Evolutionary conservation across 2,329 filamentous ascomycete species (phyloP).

Genomic region (Hypoxylon sp.): DNA sequence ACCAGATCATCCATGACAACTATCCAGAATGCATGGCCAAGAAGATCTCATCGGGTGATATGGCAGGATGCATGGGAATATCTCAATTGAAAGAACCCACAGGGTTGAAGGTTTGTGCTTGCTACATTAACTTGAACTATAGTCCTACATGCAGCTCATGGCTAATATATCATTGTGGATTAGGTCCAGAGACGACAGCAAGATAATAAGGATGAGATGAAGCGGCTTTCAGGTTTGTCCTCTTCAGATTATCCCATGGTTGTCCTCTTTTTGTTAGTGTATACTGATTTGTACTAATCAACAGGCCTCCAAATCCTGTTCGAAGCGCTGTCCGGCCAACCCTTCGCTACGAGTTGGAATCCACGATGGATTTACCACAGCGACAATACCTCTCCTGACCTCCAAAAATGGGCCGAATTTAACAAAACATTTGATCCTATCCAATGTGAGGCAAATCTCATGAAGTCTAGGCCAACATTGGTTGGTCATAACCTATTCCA

Average conservation of each 20-base stretch:
- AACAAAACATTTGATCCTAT: slow-evolving; percentile 18
- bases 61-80: slow-evolving; percentile 33
- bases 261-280: too few species aligned
- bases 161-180: slow-evolving; percentile 1
- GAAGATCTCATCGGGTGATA: not conserved
- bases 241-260: too few species aligned
- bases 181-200: slow-evolving; percentile 5
- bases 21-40: slow-evolving; percentile 33
- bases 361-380: slow-evolving; percentile 14
- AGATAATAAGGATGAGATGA: not conserved
- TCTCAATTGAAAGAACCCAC: not conserved
- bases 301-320: slow-evolving; percentile 45
- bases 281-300: too few species aligned
- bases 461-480: slow-evolving; percentile 51
- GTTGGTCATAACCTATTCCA: slow-evolving; percentile 73
- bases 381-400: not conserved
- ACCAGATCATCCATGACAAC: slow-evolving; percentile 39
- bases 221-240: slow-evolving; percentile 16
- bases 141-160: not conserved
- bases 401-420: slow-evolving; percentile 3
- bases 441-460: slow-evolving; percentile 43
- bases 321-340: slow-evolving; percentile 46
- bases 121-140: not conserved
- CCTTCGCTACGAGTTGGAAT: slow-evolving; percentile 39
- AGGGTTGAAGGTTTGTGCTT: slow-evolving; percentile 18